Evolutionary conservation across 352 stramenopile species (phyloP).

Genomic region (Phytophthora palmivora): DNA sequence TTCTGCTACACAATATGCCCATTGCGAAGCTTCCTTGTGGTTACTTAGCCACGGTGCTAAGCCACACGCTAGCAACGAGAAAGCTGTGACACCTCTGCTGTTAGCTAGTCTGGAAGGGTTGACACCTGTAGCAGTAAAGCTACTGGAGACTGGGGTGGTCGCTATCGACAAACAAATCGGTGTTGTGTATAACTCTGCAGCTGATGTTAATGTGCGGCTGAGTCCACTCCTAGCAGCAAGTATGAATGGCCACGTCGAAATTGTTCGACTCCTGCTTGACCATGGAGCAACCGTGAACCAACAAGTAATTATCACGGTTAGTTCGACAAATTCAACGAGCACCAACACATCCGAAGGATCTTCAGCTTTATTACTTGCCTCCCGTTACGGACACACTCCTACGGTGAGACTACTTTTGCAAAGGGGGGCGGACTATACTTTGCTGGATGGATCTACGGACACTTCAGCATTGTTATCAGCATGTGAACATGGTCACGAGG

Average conservation of each 20-base stretch:
- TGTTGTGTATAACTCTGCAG: conserved; percentile 75
- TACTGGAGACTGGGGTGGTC: conserved; percentile 33
- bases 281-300: conserved; percentile 36
- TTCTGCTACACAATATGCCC: conserved; percentile 76
- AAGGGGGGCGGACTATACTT: conserved; percentile 39
- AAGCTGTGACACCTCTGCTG: conserved; percentile 71
- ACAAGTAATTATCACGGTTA: conserved; percentile 18
- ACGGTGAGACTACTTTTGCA: conserved; percentile 83
- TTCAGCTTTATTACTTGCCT: conserved; percentile 85
- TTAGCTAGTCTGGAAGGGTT: conserved; percentile 79
- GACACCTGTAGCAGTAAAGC: conserved; percentile 43
- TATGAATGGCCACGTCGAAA: conserved; percentile 76
- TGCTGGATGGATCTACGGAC: conserved; percentile 46
- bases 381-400: conserved; percentile 91
- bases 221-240: conserved; percentile 69
- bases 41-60: conserved; percentile 56
- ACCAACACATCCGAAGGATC: conserved; percentile 5
- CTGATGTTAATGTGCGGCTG: conserved; percentile 64
- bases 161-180: conserved; percentile 60
- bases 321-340: conserved; percentile 8
- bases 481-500: conserved; percentile 60
- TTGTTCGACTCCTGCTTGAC: conserved; percentile 56
- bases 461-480: conserved; percentile 65
- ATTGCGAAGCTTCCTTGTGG: conserved; percentile 61
- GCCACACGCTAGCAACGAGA: conserved; percentile 64